These are phyloP conservation scores for Tuctoria greenei DNA, from an alignment of 176 grass and related monocot species.

Conservation along the genomic window DNA sequence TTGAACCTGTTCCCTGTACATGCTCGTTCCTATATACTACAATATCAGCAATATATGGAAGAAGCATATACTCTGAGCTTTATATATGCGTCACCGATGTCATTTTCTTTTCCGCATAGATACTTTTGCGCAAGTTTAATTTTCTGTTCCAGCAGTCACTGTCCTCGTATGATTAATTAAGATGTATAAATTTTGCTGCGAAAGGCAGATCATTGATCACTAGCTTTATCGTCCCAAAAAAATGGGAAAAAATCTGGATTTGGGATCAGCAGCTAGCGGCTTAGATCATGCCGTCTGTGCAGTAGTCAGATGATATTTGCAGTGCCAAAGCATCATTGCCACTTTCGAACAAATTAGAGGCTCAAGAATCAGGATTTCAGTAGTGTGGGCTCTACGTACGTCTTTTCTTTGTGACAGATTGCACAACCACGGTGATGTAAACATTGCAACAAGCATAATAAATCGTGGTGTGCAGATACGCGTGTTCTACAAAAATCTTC, in stretches of 20 bases:
- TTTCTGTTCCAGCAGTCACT: background rate
- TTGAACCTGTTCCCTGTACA: too few relatives aligned
- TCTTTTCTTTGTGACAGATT: background rate
- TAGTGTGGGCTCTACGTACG: background rate
- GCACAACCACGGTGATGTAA: constrained; percentile 9
- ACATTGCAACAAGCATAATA: background rate
- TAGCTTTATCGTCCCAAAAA: background rate
- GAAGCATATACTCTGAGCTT: constrained; percentile 15
- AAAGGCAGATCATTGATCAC: constrained; percentile 5
- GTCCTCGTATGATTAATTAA: constrained; percentile 12
- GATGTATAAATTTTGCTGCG: background rate
- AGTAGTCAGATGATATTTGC: constrained; percentile 18
- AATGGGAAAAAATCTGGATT: background rate
- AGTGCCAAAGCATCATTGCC: background rate
- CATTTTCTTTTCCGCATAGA: background rate
- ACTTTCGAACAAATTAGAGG: constrained; percentile 24
- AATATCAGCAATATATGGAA: constrained; percentile 21
- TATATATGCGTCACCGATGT: constrained; percentile 5
- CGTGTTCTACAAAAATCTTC: background rate
- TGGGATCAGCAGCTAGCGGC: background rate
- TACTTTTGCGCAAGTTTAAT: background rate
- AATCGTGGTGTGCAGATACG: background rate
- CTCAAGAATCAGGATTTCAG: background rate
- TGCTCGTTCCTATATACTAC: constrained; percentile 37
- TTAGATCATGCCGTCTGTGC: background rate